phyloP scores from a whole-genome alignment of 2,329 filamentous ascomycete genomes.

The Paracamarosporium sp. region DNA sequence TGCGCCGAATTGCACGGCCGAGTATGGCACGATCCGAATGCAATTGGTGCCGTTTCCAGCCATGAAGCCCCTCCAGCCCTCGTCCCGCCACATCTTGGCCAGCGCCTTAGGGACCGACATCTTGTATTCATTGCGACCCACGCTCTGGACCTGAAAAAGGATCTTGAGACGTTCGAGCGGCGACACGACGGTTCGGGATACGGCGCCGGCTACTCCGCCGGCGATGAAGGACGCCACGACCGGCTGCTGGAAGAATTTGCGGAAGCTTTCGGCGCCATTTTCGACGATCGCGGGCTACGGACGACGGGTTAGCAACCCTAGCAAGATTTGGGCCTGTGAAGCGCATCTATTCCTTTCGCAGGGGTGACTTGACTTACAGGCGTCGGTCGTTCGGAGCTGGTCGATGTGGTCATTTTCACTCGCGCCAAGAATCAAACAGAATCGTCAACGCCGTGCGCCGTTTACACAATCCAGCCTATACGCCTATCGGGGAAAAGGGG shows the following conservation, averaged over 20 bases:
- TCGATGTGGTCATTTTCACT: conserved; percentile 27
- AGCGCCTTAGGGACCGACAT: conserved; percentile 88
- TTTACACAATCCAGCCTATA: conserved; percentile 17
- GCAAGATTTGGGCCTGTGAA: background rate
- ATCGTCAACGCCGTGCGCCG: conserved; percentile 15
- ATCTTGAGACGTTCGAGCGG: conserved; percentile 97
- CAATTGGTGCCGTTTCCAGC: conserved; percentile 98
- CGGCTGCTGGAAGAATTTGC: conserved; percentile 71
- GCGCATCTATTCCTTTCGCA: conserved; percentile 24
- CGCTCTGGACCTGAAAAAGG: conserved; percentile 94
- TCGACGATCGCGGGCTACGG: conserved; percentile 17
- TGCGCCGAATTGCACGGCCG: conserved; percentile 95
- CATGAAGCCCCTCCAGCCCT: conserved; percentile 98
- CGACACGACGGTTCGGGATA: conserved; percentile 97
- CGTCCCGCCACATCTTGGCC: conserved; percentile 94
- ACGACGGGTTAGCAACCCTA: conserved; percentile 17
- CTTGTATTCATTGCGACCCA: conserved; percentile 89
- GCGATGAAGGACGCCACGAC: conserved; percentile 92
- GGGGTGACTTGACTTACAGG: conserved; percentile 27
- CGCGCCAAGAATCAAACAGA: conserved; percentile 11
- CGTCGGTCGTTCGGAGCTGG: conserved; percentile 22
- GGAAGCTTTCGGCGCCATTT: conserved; percentile 29
- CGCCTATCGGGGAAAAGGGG: conserved; percentile 32
- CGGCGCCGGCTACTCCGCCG: conserved; percentile 91
- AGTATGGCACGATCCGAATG: conserved; percentile 97